Evolutionary conservation across 1,284 basidiomycete genomes (phyloP).

Genomic region (Clitocybe nebularis): DNA sequence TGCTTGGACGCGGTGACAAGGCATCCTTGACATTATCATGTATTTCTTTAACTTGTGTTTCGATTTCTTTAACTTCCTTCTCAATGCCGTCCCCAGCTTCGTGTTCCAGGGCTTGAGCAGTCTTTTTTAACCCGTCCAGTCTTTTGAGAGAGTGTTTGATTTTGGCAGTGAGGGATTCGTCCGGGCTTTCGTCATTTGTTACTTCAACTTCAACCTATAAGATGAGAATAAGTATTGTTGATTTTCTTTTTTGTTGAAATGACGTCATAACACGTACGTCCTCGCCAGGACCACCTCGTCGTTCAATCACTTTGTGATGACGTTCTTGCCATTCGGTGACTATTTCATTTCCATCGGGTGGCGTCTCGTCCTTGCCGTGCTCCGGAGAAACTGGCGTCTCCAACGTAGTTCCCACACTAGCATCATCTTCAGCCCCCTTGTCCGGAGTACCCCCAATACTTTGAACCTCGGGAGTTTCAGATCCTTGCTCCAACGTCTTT

Average conservation of each 20-base stretch:
- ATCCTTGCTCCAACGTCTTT: slow-evolving; percentile 20
- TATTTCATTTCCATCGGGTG: slow-evolving; percentile 37
- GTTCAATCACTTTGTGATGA: slow-evolving; percentile 54
- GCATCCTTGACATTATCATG: slow-evolving; percentile 1
- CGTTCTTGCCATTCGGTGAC: slow-evolving; percentile 27
- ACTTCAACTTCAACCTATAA: slow-evolving; percentile 61
- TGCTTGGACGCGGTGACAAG: background rate
- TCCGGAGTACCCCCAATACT: slow-evolving; percentile 10
- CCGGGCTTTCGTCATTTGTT: slow-evolving; percentile 38
- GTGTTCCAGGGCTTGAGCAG: slow-evolving; percentile 16
- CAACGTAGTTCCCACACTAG: slow-evolving; percentile 11
- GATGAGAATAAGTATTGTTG: no score
- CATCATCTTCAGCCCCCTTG: slow-evolving; percentile 15
- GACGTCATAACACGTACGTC: slow-evolving; percentile 53
- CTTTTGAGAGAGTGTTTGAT: slow-evolving; percentile 13
- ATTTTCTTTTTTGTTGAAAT: no score
- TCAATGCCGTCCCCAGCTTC: slow-evolving; percentile 5
- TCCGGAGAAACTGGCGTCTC: slow-evolving; percentile 7
- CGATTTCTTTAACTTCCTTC: slow-evolving; percentile 11
- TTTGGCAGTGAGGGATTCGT: slow-evolving; percentile 17
- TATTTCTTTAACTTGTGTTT: slow-evolving; percentile 10
- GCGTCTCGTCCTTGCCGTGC: slow-evolving; percentile 20
- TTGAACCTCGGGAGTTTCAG: slow-evolving; percentile 11
- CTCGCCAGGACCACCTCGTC: slow-evolving; percentile 49
- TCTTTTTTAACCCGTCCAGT: slow-evolving; percentile 11